Conservation (phyloP, 2,329 filamentous ascomycete species). For the Zymoseptoria tritici region DNA sequence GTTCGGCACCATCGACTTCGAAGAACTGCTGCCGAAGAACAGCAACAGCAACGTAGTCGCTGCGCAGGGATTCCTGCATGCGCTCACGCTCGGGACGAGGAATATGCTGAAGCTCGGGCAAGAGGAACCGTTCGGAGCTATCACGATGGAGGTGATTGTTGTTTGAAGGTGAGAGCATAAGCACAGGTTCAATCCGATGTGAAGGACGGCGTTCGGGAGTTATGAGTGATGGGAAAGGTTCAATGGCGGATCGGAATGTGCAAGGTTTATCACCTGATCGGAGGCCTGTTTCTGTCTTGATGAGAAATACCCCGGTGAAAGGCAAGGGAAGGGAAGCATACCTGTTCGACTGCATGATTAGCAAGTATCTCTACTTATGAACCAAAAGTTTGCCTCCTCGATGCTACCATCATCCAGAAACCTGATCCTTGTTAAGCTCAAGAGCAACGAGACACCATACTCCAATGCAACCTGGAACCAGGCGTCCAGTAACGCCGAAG, state of each 20-base stretch:
- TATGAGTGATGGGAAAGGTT: not conserved
- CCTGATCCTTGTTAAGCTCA: no score
- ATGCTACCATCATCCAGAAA: no score
- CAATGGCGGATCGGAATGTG: not conserved
- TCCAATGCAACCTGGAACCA: no score
- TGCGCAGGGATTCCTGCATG: constrained; percentile 68
- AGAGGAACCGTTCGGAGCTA: constrained; percentile 34
- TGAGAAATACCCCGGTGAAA: not conserved
- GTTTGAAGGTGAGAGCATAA: not conserved
- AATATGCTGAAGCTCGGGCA: constrained; percentile 48
- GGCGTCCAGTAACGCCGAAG: not conserved
- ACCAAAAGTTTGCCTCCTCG: no score
- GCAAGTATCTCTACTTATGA: no score
- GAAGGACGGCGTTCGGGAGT: not conserved
- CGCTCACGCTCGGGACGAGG: constrained; percentile 55
- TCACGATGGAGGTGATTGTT: constrained; percentile 14
- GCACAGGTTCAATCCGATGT: not conserved
- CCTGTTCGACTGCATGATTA: not conserved
- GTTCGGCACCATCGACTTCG: constrained; percentile 52
- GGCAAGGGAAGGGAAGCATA: not conserved
- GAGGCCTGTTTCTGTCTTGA: not conserved
- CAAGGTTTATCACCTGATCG: not conserved
- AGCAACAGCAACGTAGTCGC: constrained; percentile 54
- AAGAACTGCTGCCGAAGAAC: constrained; percentile 56
- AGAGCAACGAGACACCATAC: no score